Evolutionary conservation across 169 alveolate genomes (phyloP).

Genomic region (Plasmodium malariae): DNA sequence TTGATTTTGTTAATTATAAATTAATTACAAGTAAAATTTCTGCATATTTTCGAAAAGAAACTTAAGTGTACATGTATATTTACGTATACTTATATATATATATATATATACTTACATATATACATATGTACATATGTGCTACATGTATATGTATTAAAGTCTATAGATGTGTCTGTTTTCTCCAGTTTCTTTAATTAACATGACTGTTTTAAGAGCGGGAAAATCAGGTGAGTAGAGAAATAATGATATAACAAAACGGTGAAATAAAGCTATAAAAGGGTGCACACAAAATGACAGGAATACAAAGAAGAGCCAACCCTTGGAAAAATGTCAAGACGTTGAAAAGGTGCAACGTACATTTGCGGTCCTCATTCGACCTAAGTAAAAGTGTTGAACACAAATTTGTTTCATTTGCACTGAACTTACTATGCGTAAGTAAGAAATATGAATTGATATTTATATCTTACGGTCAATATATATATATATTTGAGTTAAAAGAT

Average conservation of each 20-base stretch:
- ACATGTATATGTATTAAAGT: not conserved
- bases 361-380: conserved; percentile 27
- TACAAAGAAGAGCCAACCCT: conserved; percentile 17
- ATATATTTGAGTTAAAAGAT: conserved; percentile 42
- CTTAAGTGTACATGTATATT: not conserved
- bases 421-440: conserved; percentile 65
- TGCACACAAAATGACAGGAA: not conserved
- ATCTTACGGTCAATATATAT: conserved; percentile 42
- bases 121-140: not conserved
- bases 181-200: not conserved
- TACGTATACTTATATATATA: not conserved
- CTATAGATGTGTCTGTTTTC: conserved; percentile 9
- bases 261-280: not conserved
- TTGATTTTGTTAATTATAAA: too few species aligned
- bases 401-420: conserved; percentile 60
- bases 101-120: not conserved
- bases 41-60: too few species aligned
- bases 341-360: conserved; percentile 32
- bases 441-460: conserved; percentile 66
- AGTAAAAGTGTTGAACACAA: conserved; percentile 37
- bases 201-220: not conserved
- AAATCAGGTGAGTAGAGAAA: not conserved
- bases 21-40: too few species aligned
- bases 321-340: conserved; percentile 56
- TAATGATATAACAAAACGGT: not conserved